Conservation (phyloP, 306 rosid genomes). For the Begonia fuchsioides region DNA sequence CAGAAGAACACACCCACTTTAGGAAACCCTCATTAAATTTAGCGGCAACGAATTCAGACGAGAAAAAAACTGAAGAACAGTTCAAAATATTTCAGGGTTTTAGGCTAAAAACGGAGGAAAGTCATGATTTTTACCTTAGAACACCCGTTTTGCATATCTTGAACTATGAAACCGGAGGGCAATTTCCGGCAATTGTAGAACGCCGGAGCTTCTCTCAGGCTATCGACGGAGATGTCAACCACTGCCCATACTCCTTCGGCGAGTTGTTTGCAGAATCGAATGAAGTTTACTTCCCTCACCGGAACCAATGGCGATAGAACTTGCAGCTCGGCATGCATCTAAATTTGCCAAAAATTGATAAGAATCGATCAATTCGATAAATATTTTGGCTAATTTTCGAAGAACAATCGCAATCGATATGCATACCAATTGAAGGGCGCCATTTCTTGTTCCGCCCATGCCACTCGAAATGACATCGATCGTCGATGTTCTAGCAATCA, state of each 20-base stretch:
- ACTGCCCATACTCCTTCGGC: conserved; percentile 98
- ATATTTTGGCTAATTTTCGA: too few relatives aligned
- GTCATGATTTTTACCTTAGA: conserved; percentile 59
- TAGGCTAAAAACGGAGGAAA: too few relatives aligned
- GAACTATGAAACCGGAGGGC: conserved; percentile 97
- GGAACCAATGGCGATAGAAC: conserved; percentile 90
- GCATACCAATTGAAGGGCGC: conserved; percentile 80
- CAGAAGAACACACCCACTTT: too few relatives aligned
- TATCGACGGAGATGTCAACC: conserved; percentile 68
- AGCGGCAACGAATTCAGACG: too few relatives aligned
- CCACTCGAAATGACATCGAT: conserved; percentile 69
- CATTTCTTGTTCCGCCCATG: conserved; percentile 76
- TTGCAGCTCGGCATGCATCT: conserved; percentile 97
- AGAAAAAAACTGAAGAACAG: too few relatives aligned
- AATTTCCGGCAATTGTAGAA: conserved; percentile 78
- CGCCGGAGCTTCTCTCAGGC: conserved; percentile 37
- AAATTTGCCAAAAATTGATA: too few relatives aligned
- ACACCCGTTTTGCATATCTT: conserved; percentile 96
- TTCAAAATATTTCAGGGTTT: conserved; percentile 1
- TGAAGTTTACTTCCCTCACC: conserved; percentile 66
- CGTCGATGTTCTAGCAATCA: conserved; percentile 67
- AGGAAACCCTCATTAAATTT: too few relatives aligned
- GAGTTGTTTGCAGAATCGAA: conserved; percentile 88
- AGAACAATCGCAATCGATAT: too few relatives aligned
- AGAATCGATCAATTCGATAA: too few relatives aligned